Percentiles rank a stretch among this genome's conserved stretches.
Conservation (phyloP, 441 rosid genomes). For the Manihot esculenta region DNA sequence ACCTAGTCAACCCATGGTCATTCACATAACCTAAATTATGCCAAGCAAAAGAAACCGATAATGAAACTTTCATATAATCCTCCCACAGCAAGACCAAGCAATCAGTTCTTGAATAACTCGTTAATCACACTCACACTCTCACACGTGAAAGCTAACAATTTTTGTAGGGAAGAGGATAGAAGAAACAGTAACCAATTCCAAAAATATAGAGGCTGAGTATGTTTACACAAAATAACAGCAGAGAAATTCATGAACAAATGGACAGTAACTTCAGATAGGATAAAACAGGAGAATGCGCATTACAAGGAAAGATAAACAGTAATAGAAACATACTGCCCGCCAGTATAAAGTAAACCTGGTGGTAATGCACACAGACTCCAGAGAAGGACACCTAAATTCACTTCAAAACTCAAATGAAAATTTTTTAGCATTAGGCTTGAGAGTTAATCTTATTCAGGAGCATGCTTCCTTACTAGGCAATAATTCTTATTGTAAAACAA, state of each 20-base stretch:
- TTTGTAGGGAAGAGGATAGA: not conserved
- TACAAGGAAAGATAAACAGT: not conserved
- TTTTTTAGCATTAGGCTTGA: not conserved
- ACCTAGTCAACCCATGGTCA: not conserved
- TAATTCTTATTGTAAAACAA: not conserved
- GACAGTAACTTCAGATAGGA: not conserved
- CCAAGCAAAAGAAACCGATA: not conserved
- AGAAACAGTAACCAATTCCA: constrained; percentile 8
- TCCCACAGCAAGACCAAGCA: not conserved
- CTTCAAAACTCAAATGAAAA: not conserved
- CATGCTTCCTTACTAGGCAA: not conserved
- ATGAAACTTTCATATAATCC: not conserved
- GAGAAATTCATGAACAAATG: not conserved
- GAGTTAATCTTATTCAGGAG: too few relatives aligned
- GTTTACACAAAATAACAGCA: not conserved
- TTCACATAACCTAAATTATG: not conserved
- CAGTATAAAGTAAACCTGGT: not conserved
- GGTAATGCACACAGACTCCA: not conserved
- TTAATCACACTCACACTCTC: not conserved
- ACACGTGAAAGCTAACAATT: not conserved
- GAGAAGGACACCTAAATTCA: not conserved
- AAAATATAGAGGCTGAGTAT: constrained; percentile 1
- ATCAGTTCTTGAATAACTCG: not conserved
- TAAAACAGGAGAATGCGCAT: not conserved
- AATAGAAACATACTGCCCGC: not conserved